Evolutionary conservation across 2,329 filamentous ascomycete species (phyloP).

Genomic region (Aschersonia sp.): DNA sequence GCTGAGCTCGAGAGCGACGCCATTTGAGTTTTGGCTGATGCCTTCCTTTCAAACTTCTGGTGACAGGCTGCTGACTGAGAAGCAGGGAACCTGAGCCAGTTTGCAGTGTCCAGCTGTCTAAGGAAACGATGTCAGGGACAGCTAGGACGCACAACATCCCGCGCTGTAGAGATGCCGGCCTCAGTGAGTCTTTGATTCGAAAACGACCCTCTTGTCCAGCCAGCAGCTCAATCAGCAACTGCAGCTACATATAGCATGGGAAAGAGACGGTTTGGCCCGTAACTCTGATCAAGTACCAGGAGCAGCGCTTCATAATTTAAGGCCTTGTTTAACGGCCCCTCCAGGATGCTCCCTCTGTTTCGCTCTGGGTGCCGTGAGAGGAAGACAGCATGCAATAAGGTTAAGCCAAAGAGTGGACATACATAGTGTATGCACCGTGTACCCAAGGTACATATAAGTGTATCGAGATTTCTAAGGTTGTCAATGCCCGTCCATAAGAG

Average conservation of each 20-base stretch:
- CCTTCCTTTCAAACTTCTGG: neutral
- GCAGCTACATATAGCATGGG: too few species aligned
- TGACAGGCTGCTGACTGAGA: neutral
- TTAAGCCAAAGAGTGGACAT: neutral
- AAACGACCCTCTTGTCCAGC: too few species aligned
- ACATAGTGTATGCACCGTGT: constrained; percentile 1
- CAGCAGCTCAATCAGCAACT: too few species aligned
- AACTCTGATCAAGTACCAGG: neutral
- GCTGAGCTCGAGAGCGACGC: constrained; percentile 2
- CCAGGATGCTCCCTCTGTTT: neutral
- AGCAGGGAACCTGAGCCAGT: too few species aligned
- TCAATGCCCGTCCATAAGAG: neutral
- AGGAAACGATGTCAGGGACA: too few species aligned
- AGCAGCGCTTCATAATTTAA: neutral
- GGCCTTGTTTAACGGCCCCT: neutral
- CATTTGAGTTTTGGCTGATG: neutral
- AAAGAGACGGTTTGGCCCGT: too few species aligned
- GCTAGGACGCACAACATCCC: too few species aligned
- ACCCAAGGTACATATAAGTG: neutral
- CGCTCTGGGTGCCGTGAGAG: neutral
- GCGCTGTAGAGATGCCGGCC: too few species aligned
- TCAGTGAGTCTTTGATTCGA: too few species aligned
- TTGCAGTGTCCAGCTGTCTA: too few species aligned
- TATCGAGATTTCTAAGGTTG: neutral
- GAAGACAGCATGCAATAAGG: neutral